Evolutionary conservation across 2,329 filamentous ascomycete species (phyloP), one percentile per base, ranked within the genome.

Genomic region (Neurospora crassa): DNA sequence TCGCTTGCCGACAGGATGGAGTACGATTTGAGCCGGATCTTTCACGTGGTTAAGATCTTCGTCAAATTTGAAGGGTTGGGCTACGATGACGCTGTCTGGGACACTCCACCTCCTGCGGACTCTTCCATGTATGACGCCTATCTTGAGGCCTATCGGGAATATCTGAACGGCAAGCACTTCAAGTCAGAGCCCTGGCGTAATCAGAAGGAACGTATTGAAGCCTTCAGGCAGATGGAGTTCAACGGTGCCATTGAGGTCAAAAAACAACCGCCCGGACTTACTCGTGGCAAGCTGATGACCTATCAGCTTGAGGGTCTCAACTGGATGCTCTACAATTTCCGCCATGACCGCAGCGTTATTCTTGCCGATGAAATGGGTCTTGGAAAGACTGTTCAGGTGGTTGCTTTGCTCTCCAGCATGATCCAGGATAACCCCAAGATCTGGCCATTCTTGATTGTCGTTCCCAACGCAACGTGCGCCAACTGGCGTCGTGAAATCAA

Each of bases 401-500:
- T 98, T 72, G 89, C 90, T 2, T 88, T 97, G 73, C 86, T 98
- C 72, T 89, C 92, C 1, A 90, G 91, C 0, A 82, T 98, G 45
- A 85, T 91, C 34, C 86, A 91, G 73, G 86, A 90, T 69, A 81
- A 81, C n/a, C 89, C 89, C 6, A 83, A 88, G 78, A 96, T 93
- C 80, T 98, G 92, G 87, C 96, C 96, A 0, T 98, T 97, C 78
- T 85, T 99, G 18, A 86, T 98, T 3, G 93, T 97, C 1, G 95
- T 97, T 0, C 96, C 96, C 0, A 98, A 98, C 78, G 91, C 95
- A 0, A 99, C 96, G 0, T 97, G 94, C 79, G 89, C 94, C n/a
- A 99, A 99, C 79, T 99, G 96, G 95, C 91, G 95, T 6, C 90
- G 95, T 68, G 96, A 99, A 79, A 93, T 98, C 80, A 96, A 97